Evolutionary conservation across 1,284 basidiomycete species (phyloP), one percentile per base, ranked within the genome.

Genomic region (Wallemia ichthyophaga): DNA sequence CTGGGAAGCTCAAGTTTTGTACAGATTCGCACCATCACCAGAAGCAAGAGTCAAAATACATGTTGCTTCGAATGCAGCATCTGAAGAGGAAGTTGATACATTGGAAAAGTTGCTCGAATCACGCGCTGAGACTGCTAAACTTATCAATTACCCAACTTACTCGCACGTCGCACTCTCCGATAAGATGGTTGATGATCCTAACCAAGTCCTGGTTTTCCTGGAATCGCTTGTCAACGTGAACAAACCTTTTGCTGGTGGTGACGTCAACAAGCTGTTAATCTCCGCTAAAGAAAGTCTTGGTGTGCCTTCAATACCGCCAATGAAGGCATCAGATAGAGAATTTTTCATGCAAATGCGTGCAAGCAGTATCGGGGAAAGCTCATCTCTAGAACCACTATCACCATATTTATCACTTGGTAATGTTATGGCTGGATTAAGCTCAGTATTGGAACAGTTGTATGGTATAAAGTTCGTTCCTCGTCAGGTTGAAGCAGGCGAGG

Each of bases 181-280:
- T 70, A 95, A 92, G 72, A 95, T 95, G 89, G 88, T 87, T 2
- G 85, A 83, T 69, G 83, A 78, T 48, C 87, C 87, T 58, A 80
- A 83, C 80, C 87, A 92, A 67, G 88, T 94, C 25, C 74, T 73
- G 61, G 78, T 80, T 31, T 95, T 95, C 70, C 73, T 95, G 60
- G 75, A 80, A 59, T 79, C 85, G 11, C 72, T 89, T 56, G 75
- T 85, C 64, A 74, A 78, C 56, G 80, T 85, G 65, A 88, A 85
- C 27, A 73, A 75, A 55, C 81, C 85, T 0, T 75, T 79, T 62
- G 87, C 87, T 2, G 73, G 75, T 53, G 73, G 71, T 24, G 88
- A 89, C 58, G 71, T 94, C 53, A 74, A 75, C 21, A 73, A 77
- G 5, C 74, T 94, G 24, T 66, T 32, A 64, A 64, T 56, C 33